Base-by-base conservation (phyloP, 1,284 basidiomycete genomes). In the Exobasidium cylindrosporum region DNA sequence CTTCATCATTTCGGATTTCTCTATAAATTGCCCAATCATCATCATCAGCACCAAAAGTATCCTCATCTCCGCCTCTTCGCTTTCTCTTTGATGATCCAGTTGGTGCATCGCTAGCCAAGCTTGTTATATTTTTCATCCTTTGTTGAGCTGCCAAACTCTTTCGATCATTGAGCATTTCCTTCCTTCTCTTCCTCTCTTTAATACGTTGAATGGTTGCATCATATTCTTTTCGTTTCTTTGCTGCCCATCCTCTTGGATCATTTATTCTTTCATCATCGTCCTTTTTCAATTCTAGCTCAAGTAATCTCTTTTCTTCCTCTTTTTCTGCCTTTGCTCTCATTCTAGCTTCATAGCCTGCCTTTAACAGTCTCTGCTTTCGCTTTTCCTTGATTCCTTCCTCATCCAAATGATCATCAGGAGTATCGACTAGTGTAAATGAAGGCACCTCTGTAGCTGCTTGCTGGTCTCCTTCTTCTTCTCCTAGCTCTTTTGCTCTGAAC, bases 1-100 rank as follows among this genome's bases (percentile, higher is more conserved):
- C 87, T 1, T 89, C 89, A 0, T 88, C 87, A 1, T 86, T 88
- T 71, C 91, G 91, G 62, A 99, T 95, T 82, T 97, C 94, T 62
- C 95, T 90, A 79, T 98, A 98, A 57, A 98, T 93, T 0, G 89
- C 89, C 95, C 96, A 98, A 80, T 98, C 95, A 17, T 89, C 91
- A 76, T 98, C 95, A 70, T 97, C 89, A 30, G 88, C 89, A 1
- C 96, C 94, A 74, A 98, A 99, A 78, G 85, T 89, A 72, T 98
- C 96, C 82, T 68, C 67, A n/a, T 69, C 70, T 4, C 43, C 53
- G 17, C 35, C 35, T 26, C 26, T 50, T 4, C 21, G 44, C 32
- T 54, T 62, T 17, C 64, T 45, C 57, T 57, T 64, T 21, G 57
- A 47, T 24, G 17, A 84, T 85, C 81, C 90, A 89, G 66, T 62